Evolutionary conservation across 2,329 filamentous ascomycete genomes (phyloP), one percentile per base, ranked within the genome.

Genomic region (Fusarium pseudograminearum): DNA sequence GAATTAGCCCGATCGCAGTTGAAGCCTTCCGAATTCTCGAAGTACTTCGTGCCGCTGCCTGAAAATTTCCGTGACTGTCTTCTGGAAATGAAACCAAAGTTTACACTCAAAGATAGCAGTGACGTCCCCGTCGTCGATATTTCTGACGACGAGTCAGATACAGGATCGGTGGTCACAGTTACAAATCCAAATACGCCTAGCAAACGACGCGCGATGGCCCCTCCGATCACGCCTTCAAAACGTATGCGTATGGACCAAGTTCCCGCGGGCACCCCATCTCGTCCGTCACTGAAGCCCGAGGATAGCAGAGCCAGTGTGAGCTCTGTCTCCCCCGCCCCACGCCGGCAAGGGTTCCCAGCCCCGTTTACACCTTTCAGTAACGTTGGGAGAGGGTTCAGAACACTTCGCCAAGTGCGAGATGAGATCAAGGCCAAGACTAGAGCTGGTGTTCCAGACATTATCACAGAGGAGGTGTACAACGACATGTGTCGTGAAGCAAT

Each of bases 391-490:
- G 74, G 79, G 0, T 83, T 83, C 6, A 79, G 84, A 33, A 84
- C 83, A 1, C 79, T 89, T 4, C 77, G 78, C 5, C 79, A 85
- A 38, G 86, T 92, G 3, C 83, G 85, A 0, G 77, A 81, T 0
- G 83, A 89, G 14, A 89, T 91, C 16, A 77, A 81, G 20, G 78
- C 81, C 6, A 86, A 87, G 15, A 86, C 85, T 28, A 82, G 82
- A 20, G 84, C 87, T 0, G 89, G 89, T 0, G 82, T 89, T 69
- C 88, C 88, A 0, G 84, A 86, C 9, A 82, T 89, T 1, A 85
- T 88, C 1, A 85, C 89, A 0, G 84, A 86, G 0, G 85, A 87
- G 38, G 88, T 91, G 0, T 88, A 90, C 24, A 85, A 89, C 30
- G 81, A 82, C 0, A 80, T 92, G 18, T 88, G 86, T 46, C 80